Conservation (phyloP, 129 eudicot species). For the Lonicera japonica region DNA sequence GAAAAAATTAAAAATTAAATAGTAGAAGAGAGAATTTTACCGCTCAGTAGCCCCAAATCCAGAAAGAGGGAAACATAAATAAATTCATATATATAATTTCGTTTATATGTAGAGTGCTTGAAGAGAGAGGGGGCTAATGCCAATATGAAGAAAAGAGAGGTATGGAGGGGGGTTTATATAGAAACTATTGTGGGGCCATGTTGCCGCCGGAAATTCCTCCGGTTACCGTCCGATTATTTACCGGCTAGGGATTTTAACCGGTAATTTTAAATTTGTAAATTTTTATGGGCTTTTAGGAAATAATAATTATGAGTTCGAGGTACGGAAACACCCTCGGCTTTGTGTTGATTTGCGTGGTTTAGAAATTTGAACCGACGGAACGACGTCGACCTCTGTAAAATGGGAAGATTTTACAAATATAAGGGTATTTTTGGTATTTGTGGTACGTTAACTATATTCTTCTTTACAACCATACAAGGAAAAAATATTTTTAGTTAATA, state of each 20-base stretch:
- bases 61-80: no score
- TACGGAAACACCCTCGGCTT: background rate
- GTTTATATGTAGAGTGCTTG: background rate
- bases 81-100: no score
- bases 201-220: slow-evolving; percentile 13
- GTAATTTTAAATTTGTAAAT: background rate
- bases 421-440: no score
- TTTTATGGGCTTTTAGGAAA: background rate
- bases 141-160: slow-evolving; percentile 7
- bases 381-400: no score
- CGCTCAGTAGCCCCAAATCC: no score
- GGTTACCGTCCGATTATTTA: slow-evolving; percentile 18
- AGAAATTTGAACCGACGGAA: no score
- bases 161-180: slow-evolving; percentile 31
- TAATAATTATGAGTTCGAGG: background rate
- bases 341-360: background rate
- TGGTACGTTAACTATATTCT: no score
- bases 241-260: slow-evolving; percentile 5
- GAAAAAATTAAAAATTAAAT: no score
- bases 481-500: no score
- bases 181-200: slow-evolving; percentile 18
- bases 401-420: no score
- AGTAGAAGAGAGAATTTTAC: background rate
- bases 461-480: no score
- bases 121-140: slow-evolving; percentile 16